Base-by-base conservation (phyloP, 257 asterid genomes). In the Ilex aquifolium region DNA sequence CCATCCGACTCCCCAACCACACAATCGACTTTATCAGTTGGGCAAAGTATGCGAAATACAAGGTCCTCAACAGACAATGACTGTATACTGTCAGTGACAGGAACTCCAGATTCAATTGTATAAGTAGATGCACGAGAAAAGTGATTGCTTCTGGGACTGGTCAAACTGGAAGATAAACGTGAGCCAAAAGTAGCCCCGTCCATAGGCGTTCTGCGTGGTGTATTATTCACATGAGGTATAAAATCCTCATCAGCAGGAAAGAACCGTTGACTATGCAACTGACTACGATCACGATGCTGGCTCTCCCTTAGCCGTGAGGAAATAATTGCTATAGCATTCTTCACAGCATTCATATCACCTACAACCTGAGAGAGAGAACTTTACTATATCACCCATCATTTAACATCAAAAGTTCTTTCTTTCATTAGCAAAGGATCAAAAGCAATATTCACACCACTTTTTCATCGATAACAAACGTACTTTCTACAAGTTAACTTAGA, bases 221-320 rank as follows among this genome's bases (percentile, higher is more conserved):
- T 31, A 71, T 39, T 70, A 63, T 77, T 72, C 64, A 59, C 59
- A 61, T 75, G 87, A 27, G 77, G 72, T 29, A 21, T 54, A 66
- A 84, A 85, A 62, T 83, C 89, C 58, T 88, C 92, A 54, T 79
- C 87, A 21, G 75, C 68, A 51, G 88, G 81, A 70, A 64, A 62
- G 58, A 86, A 81, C 29, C 73, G 86, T 72, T 86, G 90, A 54
- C 80, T 83, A 17, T 74, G 77, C 60, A 82, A 82, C 61, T 85
- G 71, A 81, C 67, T 78, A 67, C 94, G 83, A 52, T 89, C 96
- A 17, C 95, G 99, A 72, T 87, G 97, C 66, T 92, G 99, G 72
- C 93, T 83, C 83, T 92, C 99, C 67, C 90, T 79, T 79, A 92
- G 77, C 52, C 97, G 97, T 17, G 92, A 79, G 32, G 99, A 87